phyloP scores from a whole-genome alignment of 1,284 basidiomycete genomes.

The Cystobasidium sp. region DNA sequence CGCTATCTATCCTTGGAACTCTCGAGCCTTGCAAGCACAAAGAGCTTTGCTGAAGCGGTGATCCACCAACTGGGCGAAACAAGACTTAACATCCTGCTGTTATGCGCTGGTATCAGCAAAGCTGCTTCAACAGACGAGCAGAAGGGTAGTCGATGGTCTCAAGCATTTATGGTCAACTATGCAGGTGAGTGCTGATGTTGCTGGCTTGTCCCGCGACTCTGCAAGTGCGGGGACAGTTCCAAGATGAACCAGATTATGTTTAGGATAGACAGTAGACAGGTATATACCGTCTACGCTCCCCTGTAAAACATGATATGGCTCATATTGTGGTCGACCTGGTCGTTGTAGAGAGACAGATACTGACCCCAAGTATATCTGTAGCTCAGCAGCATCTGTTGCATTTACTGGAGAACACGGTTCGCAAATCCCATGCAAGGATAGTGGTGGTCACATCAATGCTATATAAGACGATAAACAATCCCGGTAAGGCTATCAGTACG shows the following conservation, averaged over 20 bases:
- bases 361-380: not conserved
- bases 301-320: too few relatives aligned
- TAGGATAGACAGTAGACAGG: too few relatives aligned
- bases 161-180: slow-evolving; percentile 30
- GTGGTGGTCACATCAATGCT: slow-evolving; percentile 30
- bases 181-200: not conserved
- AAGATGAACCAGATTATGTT: too few relatives aligned
- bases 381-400: slow-evolving; percentile 37
- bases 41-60: slow-evolving; percentile 7
- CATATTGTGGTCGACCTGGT: too few relatives aligned
- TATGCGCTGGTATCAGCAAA: slow-evolving; percentile 35
- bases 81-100: slow-evolving; percentile 14
- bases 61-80: not conserved
- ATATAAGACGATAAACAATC: slow-evolving; percentile 18
- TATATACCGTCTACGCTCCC: too few relatives aligned
- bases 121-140: not conserved
- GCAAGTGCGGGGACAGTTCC: too few relatives aligned
- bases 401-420: slow-evolving; percentile 20
- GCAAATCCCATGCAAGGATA: not conserved
- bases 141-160: not conserved
- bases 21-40: not conserved
- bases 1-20: slow-evolving; percentile 17
- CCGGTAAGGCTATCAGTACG: not conserved
- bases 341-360: too few relatives aligned
- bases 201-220: too few relatives aligned